Conservation (phyloP, 371 early-diverging fungal genomes). For the Blakeslea trispora region DNA sequence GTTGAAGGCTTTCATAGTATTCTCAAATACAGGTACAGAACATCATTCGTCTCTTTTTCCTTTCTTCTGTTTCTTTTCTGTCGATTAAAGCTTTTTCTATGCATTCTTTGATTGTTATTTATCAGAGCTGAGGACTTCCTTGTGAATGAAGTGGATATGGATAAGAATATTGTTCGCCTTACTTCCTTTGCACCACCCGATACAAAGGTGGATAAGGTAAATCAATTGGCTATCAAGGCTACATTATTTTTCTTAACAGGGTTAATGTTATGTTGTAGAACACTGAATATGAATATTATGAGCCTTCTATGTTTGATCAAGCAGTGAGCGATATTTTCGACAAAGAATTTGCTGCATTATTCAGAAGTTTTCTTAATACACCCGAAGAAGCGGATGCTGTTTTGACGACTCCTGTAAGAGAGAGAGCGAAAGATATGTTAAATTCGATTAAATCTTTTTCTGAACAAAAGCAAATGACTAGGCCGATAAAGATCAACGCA, state of each 20-base stretch:
- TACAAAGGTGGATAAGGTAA: slow-evolving; percentile 15
- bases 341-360: slow-evolving; percentile 25
- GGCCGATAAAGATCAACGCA: slow-evolving; percentile 31
- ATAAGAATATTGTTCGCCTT: slow-evolving; percentile 74
- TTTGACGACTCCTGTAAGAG: slow-evolving; percentile 21
- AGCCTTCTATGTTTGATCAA: slow-evolving; percentile 29
- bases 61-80: too few relatives aligned
- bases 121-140: slow-evolving; percentile 79
- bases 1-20: slow-evolving; percentile 71
- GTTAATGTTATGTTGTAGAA: slow-evolving; percentile 6
- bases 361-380: slow-evolving; percentile 29
- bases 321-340: slow-evolving; percentile 23
- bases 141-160: slow-evolving; percentile 89
- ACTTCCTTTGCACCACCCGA: slow-evolving; percentile 44
- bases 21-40: slow-evolving; percentile 72
- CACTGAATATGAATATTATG: background rate
- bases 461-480: background rate
- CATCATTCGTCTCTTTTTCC: background rate
- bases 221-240: background rate
- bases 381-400: slow-evolving; percentile 22
- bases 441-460: background rate
- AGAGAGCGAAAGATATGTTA: background rate
- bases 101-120: slow-evolving; percentile 1
- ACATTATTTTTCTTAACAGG: too few relatives aligned
- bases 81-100: too few relatives aligned